These are phyloP conservation scores for Paraphoma sp. DNA, from an alignment of 2,329 filamentous ascomycete species.

Conservation along the genomic window DNA sequence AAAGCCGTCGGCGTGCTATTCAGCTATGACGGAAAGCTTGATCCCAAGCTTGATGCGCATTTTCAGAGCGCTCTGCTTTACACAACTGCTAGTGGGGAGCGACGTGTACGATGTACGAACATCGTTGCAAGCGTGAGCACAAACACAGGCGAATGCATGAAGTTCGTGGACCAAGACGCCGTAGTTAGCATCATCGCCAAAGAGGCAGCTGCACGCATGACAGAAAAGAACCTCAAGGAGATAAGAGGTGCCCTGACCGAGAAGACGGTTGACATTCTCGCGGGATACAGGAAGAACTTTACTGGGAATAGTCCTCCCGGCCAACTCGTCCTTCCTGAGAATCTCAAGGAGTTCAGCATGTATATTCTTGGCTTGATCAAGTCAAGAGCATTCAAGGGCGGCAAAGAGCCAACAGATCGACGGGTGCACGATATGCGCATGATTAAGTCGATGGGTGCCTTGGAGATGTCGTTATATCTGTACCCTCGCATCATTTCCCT, in stretches of 20 bases:
- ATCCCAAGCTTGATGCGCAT: conserved; percentile 93
- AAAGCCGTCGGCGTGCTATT: conserved; percentile 93
- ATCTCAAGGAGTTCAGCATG: conserved; percentile 96
- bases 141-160: conserved; percentile 81
- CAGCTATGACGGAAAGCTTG: conserved; percentile 96
- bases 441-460: conserved; percentile 84
- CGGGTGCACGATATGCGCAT: conserved; percentile 90
- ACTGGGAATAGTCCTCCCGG: conserved; percentile 85
- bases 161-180: conserved; percentile 94
- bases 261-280: conserved; percentile 90
- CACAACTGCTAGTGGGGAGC: conserved; percentile 87
- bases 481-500: conserved; percentile 93
- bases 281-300: conserved; percentile 91
- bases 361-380: conserved; percentile 91
- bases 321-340: conserved; percentile 93
- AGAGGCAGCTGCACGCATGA: conserved; percentile 87
- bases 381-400: conserved; percentile 89
- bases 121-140: conserved; percentile 92
- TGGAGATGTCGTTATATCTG: conserved; percentile 88
- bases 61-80: conserved; percentile 96
- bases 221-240: conserved; percentile 80
- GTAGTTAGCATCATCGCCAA: conserved; percentile 89
- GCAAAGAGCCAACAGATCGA: conserved; percentile 87
- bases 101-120: conserved; percentile 91
- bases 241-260: conserved; percentile 84